Conservation (phyloP, 2,329 filamentous ascomycete species). For the Camillea tinctor region DNA sequence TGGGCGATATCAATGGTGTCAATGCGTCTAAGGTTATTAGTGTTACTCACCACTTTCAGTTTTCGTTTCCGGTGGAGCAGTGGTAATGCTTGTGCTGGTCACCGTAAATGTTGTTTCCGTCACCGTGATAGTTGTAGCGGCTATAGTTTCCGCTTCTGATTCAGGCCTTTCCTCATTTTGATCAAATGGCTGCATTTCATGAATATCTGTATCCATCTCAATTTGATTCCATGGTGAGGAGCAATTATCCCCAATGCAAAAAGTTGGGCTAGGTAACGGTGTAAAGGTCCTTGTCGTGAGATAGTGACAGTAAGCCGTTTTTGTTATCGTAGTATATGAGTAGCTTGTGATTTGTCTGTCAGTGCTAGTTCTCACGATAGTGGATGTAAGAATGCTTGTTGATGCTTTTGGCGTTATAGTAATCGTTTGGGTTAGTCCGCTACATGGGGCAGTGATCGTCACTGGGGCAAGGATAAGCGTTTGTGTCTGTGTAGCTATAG, state of each 20-base stretch:
- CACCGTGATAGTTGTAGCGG: constrained; percentile 36
- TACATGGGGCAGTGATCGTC: constrained; percentile 35
- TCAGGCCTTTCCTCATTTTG: neutral
- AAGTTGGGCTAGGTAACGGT: constrained; percentile 9
- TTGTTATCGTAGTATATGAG: constrained; percentile 33
- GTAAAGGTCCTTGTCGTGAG: constrained; percentile 23
- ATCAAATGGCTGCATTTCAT: constrained; percentile 7
- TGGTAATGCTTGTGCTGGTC: constrained; percentile 30
- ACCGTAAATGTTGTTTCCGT: constrained; percentile 35
- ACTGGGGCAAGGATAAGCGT: constrained; percentile 34
- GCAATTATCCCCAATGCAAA: constrained; percentile 16
- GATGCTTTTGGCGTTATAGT: constrained; percentile 34
- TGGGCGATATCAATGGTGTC: neutral
- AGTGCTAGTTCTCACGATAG: constrained; percentile 33
- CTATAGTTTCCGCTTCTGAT: constrained; percentile 22
- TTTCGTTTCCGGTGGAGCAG: constrained; percentile 31
- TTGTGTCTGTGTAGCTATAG: constrained; percentile 30
- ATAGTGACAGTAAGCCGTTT: constrained; percentile 36
- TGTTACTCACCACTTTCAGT: constrained; percentile 34
- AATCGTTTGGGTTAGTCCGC: constrained; percentile 34
- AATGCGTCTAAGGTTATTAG: neutral
- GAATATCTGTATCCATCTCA: constrained; percentile 4
- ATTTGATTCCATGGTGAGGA: constrained; percentile 8
- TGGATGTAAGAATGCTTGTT: constrained; percentile 32
- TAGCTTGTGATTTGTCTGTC: constrained; percentile 33